Evolutionary conservation across 208 protist genomes (phyloP).

Genomic region (Trypanosoma mega): DNA sequence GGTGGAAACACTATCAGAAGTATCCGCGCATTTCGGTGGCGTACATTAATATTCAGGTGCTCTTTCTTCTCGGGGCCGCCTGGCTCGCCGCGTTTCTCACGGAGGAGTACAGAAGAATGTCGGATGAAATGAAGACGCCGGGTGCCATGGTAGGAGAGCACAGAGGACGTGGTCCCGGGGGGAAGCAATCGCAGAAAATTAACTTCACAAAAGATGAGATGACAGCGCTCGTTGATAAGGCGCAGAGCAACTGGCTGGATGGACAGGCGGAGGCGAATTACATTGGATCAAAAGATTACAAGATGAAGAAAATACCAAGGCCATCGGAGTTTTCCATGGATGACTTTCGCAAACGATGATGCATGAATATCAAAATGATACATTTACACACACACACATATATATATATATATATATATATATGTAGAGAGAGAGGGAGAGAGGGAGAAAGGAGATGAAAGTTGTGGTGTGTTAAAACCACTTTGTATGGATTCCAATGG

Average conservation of each 20-base stretch:
- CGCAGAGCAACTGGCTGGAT: slow-evolving; percentile 84
- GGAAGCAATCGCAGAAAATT: slow-evolving; percentile 65
- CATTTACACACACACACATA: background rate
- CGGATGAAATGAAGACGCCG: slow-evolving; percentile 76
- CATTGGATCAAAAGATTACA: slow-evolving; percentile 85
- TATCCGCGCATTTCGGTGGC: slow-evolving; percentile 77
- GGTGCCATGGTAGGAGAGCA: slow-evolving; percentile 86
- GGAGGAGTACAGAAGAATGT: slow-evolving; percentile 59
- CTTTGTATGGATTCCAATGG: too few species aligned
- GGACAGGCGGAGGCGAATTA: slow-evolving; percentile 75
- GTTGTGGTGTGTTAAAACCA: too few species aligned
- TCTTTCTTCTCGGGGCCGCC: slow-evolving; percentile 72
- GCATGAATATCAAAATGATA: too few species aligned
- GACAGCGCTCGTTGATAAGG: slow-evolving; percentile 55
- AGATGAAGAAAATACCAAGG: slow-evolving; percentile 81
- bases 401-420: slow-evolving; percentile 1
- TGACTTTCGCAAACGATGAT: slow-evolving; percentile 75
- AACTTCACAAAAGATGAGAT: slow-evolving; percentile 66
- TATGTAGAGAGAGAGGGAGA: too few species aligned
- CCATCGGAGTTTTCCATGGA: slow-evolving; percentile 84
- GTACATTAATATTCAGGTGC: slow-evolving; percentile 83
- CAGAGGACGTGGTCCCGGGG: slow-evolving; percentile 62
- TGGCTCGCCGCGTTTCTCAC: slow-evolving; percentile 79
- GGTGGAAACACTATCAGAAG: slow-evolving; percentile 88
- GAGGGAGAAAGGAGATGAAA: too few species aligned